phyloP scores from a whole-genome alignment of 2,329 filamentous ascomycete genomes.

The Thielaviopsis cerberus region DNA sequence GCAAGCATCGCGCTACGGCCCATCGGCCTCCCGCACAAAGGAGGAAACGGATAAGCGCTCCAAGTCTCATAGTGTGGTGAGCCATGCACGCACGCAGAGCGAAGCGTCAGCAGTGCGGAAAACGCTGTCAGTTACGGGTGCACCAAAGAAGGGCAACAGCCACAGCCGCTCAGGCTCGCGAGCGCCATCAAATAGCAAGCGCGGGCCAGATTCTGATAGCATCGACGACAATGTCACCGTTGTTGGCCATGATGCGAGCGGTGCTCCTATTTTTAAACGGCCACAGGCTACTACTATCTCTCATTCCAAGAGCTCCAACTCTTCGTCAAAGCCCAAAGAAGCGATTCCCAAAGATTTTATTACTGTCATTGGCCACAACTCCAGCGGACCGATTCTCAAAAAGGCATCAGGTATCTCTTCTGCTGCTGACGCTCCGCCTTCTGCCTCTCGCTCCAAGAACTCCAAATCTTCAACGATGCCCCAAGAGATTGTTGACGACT shows the following conservation, averaged over 20 bases:
- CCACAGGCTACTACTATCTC: not conserved
- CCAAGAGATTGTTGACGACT: not conserved
- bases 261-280: not conserved
- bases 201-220: not conserved
- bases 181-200: not conserved
- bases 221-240: not conserved
- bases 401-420: not conserved
- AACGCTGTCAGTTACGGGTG: not conserved
- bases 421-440: not conserved
- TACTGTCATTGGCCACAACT: not conserved
- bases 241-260: not conserved
- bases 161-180: not conserved
- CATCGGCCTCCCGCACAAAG: constrained; percentile 5
- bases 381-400: not conserved
- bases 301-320: not conserved
- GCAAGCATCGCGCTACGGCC: constrained; percentile 1
- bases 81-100: not conserved
- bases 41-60: not conserved
- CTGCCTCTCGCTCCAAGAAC: not conserved
- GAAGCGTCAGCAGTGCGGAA: not conserved
- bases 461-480: not conserved
- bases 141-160: not conserved
- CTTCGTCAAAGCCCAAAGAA: not conserved
- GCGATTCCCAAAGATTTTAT: not conserved
- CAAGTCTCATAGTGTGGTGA: constrained; percentile 7